phyloP scores from a whole-genome alignment of 1,284 basidiomycete genomes.

The Tilletia caries region DNA sequence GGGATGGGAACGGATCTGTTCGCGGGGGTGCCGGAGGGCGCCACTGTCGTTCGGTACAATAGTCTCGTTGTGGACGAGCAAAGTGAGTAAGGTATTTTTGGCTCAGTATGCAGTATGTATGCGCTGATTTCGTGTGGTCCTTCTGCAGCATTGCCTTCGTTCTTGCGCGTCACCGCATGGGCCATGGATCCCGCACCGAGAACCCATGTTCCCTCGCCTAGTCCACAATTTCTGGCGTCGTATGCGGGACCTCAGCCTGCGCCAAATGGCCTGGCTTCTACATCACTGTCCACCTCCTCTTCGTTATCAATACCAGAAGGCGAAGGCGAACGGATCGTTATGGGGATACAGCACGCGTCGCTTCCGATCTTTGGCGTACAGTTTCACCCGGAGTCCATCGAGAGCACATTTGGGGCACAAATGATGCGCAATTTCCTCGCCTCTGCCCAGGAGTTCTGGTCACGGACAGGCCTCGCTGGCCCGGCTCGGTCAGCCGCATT shows the following conservation, averaged over 20 bases:
- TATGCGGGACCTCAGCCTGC: neutral
- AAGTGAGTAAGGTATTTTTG: slow-evolving; percentile 22
- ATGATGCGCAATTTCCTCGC: slow-evolving; percentile 45
- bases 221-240: neutral
- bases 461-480: neutral
- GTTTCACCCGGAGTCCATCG: slow-evolving; percentile 73
- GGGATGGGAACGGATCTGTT: slow-evolving; percentile 61
- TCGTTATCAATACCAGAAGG: neutral
- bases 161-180: slow-evolving; percentile 58
- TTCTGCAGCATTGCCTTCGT: slow-evolving; percentile 53
- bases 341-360: slow-evolving; percentile 42
- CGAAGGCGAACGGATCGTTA: slow-evolving; percentile 29
- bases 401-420: slow-evolving; percentile 29
- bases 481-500: neutral
- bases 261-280: slow-evolving; percentile 17
- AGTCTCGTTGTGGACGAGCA: slow-evolving; percentile 57
- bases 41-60: slow-evolving; percentile 78
- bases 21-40: slow-evolving; percentile 59
- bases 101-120: neutral
- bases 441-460: slow-evolving; percentile 32
- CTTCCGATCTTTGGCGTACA: slow-evolving; percentile 83
- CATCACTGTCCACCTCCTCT: neutral
- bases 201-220: slow-evolving; percentile 15
- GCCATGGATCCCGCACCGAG: slow-evolving; percentile 35
- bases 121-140: neutral